Evolutionary conservation across 768 basidiomycete genomes (phyloP).

Genomic region (Auricularia heimuer): DNA sequence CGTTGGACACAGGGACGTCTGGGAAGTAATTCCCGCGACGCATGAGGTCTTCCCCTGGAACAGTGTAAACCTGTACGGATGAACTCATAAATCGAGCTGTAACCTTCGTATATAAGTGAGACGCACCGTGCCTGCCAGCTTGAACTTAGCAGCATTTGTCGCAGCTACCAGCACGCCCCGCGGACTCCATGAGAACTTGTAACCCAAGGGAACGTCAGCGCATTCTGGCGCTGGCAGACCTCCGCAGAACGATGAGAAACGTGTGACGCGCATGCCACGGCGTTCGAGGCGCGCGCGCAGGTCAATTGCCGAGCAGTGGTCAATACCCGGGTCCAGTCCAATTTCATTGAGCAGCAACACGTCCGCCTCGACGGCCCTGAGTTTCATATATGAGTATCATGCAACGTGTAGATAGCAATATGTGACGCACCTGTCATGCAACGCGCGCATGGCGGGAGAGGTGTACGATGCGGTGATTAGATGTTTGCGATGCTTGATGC

Average conservation of each 20-base stretch:
- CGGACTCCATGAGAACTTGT: constrained; percentile 93
- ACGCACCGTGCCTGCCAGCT: constrained; percentile 46
- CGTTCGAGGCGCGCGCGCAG: constrained; percentile 44
- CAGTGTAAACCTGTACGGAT: constrained; percentile 30
- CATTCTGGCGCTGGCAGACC: constrained; percentile 75
- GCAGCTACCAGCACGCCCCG: constrained; percentile 78
- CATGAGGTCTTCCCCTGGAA: constrained; percentile 48
- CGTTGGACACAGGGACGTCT: constrained; percentile 52
- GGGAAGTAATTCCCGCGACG: constrained; percentile 38
- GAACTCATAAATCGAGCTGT: background rate
- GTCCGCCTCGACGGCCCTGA: constrained; percentile 49
- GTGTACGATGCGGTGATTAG: constrained; percentile 90
- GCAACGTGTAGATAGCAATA: background rate
- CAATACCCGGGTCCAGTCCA: constrained; percentile 81
- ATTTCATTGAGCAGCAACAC: constrained; percentile 84
- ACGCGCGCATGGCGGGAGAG: constrained; percentile 59
- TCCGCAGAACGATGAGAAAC: constrained; percentile 88
- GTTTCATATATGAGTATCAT: background rate
- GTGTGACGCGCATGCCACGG: constrained; percentile 46
- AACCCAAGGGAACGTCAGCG: constrained; percentile 61
- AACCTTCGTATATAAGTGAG: constrained; percentile 2
- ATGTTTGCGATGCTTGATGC: constrained; percentile 59
- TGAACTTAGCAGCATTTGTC: constrained; percentile 59
- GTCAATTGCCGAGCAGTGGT: constrained; percentile 77
- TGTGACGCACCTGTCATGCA: constrained; percentile 47